These are phyloP conservation scores for Diospyros lotus DNA, from an alignment of 148 eudicot species.

Conservation along the genomic window DNA sequence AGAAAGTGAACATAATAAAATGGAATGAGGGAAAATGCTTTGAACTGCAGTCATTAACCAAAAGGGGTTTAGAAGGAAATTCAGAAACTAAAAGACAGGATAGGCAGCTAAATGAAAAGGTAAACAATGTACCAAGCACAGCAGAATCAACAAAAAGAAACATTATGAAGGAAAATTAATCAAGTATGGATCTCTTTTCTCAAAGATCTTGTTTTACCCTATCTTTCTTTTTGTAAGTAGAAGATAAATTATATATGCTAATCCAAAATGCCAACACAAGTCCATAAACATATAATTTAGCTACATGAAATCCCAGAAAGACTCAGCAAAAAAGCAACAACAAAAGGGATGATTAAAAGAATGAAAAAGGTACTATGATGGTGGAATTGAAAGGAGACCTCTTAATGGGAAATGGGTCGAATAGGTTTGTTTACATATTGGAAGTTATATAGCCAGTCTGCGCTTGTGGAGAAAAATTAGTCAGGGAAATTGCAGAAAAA, in stretches of 20 bases:
- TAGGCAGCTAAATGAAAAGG: neutral
- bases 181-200: neutral
- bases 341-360: neutral
- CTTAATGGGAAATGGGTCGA: neutral
- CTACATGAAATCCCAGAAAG: neutral
- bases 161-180: neutral
- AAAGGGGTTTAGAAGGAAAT: neutral
- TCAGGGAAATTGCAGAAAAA: neutral
- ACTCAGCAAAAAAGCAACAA: neutral
- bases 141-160: neutral
- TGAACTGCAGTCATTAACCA: constrained; percentile 12
- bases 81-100: neutral
- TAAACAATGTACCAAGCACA: neutral
- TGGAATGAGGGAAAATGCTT: neutral
- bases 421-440: neutral
- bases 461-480: neutral
- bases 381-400: neutral
- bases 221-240: neutral
- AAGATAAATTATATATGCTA: no score
- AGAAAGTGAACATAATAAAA: neutral
- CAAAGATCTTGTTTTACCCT: neutral
- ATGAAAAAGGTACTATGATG: neutral
- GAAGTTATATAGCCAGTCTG: no score
- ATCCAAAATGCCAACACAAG: no score
- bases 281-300: no score